Evolutionary conservation across 169 alveolate genomes (phyloP).

Genomic region (Toxoplasma gondii): DNA sequence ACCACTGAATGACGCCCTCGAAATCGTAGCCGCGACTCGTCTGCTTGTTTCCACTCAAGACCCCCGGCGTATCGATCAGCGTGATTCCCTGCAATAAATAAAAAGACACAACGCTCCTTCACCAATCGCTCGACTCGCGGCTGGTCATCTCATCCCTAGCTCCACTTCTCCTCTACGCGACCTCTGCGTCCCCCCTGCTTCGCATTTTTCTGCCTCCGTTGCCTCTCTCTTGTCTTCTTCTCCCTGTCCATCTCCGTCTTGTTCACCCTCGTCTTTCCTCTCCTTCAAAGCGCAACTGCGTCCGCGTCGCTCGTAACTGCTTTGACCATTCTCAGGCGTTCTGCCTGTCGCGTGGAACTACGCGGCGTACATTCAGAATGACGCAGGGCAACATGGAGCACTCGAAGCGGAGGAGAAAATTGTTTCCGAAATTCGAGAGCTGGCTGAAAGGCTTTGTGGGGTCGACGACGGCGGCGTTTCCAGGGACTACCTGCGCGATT

Average conservation of each 20-base stretch:
- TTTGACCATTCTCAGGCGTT: no score
- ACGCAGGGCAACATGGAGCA: constrained; percentile 71
- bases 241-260: no score
- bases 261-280: no score
- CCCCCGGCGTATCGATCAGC: constrained; percentile 87
- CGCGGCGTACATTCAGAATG: constrained; percentile 46
- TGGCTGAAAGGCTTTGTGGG: constrained; percentile 81
- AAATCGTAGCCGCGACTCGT: constrained; percentile 85
- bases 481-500: constrained; percentile 69
- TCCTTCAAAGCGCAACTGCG: no score
- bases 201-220: no score
- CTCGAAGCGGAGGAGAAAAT: constrained; percentile 79
- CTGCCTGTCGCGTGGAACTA: no score
- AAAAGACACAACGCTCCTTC: neutral
- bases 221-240: no score
- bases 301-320: no score
- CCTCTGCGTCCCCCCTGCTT: no score
- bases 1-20: constrained; percentile 85
- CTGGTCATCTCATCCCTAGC: no score
- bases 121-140: no score
- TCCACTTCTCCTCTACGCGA: no score
- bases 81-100: constrained; percentile 71
- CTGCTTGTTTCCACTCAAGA: constrained; percentile 82
- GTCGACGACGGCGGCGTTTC: constrained; percentile 84
- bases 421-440: constrained; percentile 81